A percentile compares a stretch with the other conserved stretches of the same genome.
phyloP scores from a whole-genome alignment of 257 asterid species.

The Parsonsia alboflavescens region DNA sequence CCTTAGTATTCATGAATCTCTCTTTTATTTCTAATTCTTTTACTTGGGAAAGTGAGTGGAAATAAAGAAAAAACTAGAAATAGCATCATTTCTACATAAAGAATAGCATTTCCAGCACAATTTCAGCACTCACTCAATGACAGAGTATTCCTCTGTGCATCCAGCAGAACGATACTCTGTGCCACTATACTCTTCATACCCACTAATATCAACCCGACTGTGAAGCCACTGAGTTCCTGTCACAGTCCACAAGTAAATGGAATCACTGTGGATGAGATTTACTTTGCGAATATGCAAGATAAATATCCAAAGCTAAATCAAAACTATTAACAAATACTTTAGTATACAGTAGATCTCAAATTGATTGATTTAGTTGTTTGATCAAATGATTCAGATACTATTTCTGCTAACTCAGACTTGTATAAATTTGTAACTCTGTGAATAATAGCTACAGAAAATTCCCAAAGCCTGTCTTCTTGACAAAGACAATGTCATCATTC shows the following conservation, averaged over 20 bases:
- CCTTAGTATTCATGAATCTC: too few species aligned
- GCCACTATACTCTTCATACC: conserved; percentile 93
- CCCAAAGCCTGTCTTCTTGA: too few species aligned
- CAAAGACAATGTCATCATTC: neutral
- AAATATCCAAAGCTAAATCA: neutral
- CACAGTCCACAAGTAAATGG: conserved; percentile 18
- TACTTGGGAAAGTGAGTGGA: neutral
- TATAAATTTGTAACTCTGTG: too few species aligned
- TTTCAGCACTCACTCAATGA: conserved; percentile 55
- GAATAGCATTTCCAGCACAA: neutral
- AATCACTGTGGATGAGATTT: neutral
- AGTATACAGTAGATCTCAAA: too few species aligned
- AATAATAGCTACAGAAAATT: too few species aligned
- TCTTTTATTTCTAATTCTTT: neutral
- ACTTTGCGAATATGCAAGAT: neutral
- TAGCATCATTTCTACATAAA: neutral
- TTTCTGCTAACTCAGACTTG: too few species aligned
- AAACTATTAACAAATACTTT: too few species aligned
- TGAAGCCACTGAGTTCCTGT: conserved; percentile 98
- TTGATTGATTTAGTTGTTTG: too few species aligned
- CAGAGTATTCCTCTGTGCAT: conserved; percentile 79
- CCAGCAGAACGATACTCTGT: conserved; percentile 86
- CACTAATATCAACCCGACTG: conserved; percentile 72
- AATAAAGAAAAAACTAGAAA: neutral
- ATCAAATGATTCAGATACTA: too few species aligned